Evolutionary conservation across 1,139 yeast genomes (phyloP).

Genomic region (Geotrichum reessii): DNA sequence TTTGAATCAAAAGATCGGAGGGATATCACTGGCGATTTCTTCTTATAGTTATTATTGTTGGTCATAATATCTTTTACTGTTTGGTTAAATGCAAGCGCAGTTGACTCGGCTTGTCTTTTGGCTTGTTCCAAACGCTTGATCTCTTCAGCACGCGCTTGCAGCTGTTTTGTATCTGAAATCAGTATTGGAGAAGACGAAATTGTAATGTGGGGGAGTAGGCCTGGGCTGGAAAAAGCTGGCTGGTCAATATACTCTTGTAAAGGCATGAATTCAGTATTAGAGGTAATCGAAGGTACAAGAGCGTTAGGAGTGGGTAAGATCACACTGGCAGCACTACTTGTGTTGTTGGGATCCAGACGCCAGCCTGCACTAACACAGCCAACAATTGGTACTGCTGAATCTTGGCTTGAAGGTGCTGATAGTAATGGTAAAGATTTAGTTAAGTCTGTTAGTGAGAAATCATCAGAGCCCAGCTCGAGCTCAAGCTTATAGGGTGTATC

Average conservation of each 20-base stretch:
- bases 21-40: conserved; percentile 13
- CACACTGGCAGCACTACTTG: background rate
- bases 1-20: conserved; percentile 17
- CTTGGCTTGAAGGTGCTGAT: background rate
- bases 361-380: background rate
- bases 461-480: background rate
- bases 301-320: conserved; percentile 8
- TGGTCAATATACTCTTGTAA: background rate
- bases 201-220: background rate
- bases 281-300: conserved; percentile 5
- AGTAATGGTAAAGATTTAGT: background rate
- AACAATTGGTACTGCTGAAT: background rate
- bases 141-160: background rate
- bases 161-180: background rate
- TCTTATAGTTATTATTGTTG: background rate
- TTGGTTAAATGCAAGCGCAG: background rate
- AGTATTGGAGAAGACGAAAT: background rate
- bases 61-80: background rate
- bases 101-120: background rate
- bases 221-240: background rate
- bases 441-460: background rate
- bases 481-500: background rate
- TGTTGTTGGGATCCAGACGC: background rate
- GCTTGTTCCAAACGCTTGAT: background rate
- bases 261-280: background rate